Base-by-base conservation (phyloP, 1,284 basidiomycete species). In the Mycosarcoma mackinlayi region DNA sequence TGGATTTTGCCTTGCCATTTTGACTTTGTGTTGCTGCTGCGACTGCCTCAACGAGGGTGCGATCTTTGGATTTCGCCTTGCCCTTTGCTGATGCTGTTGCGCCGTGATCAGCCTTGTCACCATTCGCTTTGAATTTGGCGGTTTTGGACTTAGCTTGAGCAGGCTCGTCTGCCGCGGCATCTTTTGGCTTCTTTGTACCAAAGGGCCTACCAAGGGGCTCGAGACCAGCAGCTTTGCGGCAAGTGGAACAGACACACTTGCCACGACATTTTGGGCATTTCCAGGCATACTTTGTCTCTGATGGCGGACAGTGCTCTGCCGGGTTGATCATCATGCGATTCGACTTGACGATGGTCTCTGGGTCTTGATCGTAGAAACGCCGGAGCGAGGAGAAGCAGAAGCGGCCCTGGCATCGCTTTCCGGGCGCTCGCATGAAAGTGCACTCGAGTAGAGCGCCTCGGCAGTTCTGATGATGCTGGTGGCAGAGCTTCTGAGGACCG, bases 231-330 rank as follows among this genome's bases (percentile, higher is more conserved):
- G 58, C 54, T 50, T 62, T 67, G 33, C 69, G 63, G 34, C 69
- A 72, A 19, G 45, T 49, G 3, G 63, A 61, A 45, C 69, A 72
- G 13, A 19, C 44, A 19, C 69, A 72, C 27, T 53, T 67, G 34
- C 51, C 55, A 18, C 64, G 58, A 35, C 69, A 72, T 27, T 56
- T 48, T 16, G 69, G 69, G 44, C 69, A 72, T 48, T 72, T 72
- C 62, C 62, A 72, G 16, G 69, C 69, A 28, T 72, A 72, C 31
- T 67, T 72, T 21, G 69, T 46, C 50, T 72, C 69, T 18, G 51
- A 24, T 1, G 63, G 55, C 2, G 69, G 56, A 37, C 69, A 72
- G 41, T 72, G 69, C 44, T 67, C 58, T 18, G 19, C 38, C 1
- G 63, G 54, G 19, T 72, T 62, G 49, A 72, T 52, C 63, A 72